These are phyloP conservation scores for Mycena metata DNA, from an alignment of 768 basidiomycete genomes.

Conservation along the genomic window DNA sequence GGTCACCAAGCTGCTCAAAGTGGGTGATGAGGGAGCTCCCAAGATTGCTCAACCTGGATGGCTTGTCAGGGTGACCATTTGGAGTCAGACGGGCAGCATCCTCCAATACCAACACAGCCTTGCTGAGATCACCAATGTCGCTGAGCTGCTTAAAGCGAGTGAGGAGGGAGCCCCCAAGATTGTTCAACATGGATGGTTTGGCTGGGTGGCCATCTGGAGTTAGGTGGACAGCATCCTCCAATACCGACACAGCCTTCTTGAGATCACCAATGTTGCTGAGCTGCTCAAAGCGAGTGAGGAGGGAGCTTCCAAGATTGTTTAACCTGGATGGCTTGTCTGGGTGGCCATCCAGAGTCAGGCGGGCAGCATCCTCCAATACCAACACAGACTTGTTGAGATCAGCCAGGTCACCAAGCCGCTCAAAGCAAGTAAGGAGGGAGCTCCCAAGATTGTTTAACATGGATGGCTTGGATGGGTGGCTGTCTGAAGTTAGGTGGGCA, in stretches of 20 bases:
- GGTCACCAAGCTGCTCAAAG: no score
- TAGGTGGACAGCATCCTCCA: constrained; percentile 39
- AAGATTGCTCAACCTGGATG: no score
- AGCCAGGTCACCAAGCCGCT: constrained; percentile 26
- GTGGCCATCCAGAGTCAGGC: constrained; percentile 22
- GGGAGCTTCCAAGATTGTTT: constrained; percentile 37
- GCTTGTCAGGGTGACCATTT: no score
- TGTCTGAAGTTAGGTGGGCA: constrained; percentile 2
- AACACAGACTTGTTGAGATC: constrained; percentile 45
- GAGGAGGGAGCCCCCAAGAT: constrained; percentile 36
- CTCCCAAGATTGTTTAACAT: constrained; percentile 5
- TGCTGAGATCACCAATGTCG: constrained; percentile 28
- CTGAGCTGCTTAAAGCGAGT: constrained; percentile 37
- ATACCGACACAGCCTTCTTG: constrained; percentile 30
- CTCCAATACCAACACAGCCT: constrained; percentile 19
- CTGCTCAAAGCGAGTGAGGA: constrained; percentile 27
- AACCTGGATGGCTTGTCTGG: no score
- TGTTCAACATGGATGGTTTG: constrained; percentile 33
- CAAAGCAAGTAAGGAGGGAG: neutral
- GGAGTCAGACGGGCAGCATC: no score
- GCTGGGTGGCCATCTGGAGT: constrained; percentile 40
- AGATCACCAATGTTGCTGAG: constrained; percentile 40
- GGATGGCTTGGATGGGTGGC: neutral
- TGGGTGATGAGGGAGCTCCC: no score
- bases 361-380: no score